A percentile compares a stretch with the other conserved stretches of the same genome.
phyloP scores from a whole-genome alignment of 306 rosid species.

The Vicia sativa region DNA sequence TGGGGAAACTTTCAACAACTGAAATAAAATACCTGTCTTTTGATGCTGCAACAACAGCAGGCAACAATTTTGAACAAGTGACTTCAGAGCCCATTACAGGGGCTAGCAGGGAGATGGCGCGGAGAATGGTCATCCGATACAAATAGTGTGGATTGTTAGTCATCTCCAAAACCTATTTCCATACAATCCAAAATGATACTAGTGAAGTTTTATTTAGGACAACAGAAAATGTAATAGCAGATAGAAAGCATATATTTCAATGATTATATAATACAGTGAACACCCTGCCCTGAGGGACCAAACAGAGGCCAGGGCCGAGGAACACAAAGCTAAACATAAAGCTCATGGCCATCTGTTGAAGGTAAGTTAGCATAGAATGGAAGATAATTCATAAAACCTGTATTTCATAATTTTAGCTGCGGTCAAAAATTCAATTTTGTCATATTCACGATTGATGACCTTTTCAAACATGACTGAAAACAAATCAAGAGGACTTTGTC shows the following conservation, averaged over 20 bases:
- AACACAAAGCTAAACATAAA: not conserved
- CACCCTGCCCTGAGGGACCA: not conserved
- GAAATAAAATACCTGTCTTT: conserved; percentile 74
- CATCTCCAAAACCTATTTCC: conserved; percentile 85
- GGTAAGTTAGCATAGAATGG: too few relatives aligned
- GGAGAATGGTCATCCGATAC: conserved; percentile 95
- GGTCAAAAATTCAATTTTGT: conserved; percentile 22
- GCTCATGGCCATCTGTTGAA: too few relatives aligned
- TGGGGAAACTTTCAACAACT: not conserved
- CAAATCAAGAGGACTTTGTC: not conserved
- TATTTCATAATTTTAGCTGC: conserved; percentile 1
- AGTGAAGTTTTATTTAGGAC: conserved; percentile 22
- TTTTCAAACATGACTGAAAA: conserved; percentile 2
- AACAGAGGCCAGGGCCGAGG: conserved; percentile 5
- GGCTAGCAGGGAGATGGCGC: conserved; percentile 85
- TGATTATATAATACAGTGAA: conserved; percentile 4
- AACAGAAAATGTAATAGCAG: not conserved
- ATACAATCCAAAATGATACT: conserved; percentile 21
- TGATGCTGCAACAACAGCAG: conserved; percentile 68
- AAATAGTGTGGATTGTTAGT: conserved; percentile 82
- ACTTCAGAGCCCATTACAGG: conserved; percentile 92
- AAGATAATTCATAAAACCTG: not conserved
- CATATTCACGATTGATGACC: not conserved
- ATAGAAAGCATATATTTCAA: conserved; percentile 28
- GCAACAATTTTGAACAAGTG: conserved; percentile 78